Conservation (phyloP, 129 eudicot genomes). For the Erigeron canadensis region DNA sequence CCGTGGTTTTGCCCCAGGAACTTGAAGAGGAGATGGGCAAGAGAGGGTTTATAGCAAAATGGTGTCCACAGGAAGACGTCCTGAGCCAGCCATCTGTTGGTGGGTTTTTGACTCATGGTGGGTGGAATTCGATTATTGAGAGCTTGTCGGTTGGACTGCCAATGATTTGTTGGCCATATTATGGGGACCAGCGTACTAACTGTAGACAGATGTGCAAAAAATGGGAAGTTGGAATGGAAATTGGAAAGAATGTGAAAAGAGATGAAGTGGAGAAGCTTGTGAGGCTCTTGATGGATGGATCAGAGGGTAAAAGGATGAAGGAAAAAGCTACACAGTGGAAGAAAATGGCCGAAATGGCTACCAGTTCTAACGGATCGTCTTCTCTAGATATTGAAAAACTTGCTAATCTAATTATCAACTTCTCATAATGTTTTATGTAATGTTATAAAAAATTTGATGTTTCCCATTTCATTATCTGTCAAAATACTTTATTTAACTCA, state of each 20-base stretch:
- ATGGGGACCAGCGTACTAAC: slow-evolving; percentile 14
- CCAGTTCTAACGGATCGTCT: slow-evolving; percentile 7
- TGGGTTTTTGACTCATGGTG: slow-evolving; percentile 31
- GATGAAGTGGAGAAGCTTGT: too few relatives aligned
- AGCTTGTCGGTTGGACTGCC: slow-evolving; percentile 39
- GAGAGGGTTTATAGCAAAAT: slow-evolving; percentile 17
- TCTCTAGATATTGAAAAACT: slow-evolving; percentile 5
- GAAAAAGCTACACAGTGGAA: slow-evolving; percentile 20
- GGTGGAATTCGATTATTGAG: slow-evolving; percentile 32
- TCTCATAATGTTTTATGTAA: too few relatives aligned
- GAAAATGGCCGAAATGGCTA: slow-evolving; percentile 20
- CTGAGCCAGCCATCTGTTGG: slow-evolving; percentile 22
- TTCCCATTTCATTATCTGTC: too few relatives aligned
- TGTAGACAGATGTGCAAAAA: too few relatives aligned
- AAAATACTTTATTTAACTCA: too few relatives aligned
- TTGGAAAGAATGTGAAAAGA: background rate
- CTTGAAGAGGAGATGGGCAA: slow-evolving; percentile 4
- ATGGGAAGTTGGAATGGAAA: slow-evolving; percentile 27
- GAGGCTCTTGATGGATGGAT: background rate
- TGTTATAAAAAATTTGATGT: too few relatives aligned
- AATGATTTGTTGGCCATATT: slow-evolving; percentile 33
- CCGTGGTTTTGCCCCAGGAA: slow-evolving; percentile 20
- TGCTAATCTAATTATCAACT: slow-evolving; percentile 1
- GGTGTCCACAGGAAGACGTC: slow-evolving; percentile 21
- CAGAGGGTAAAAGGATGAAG: background rate